phyloP scores from a whole-genome alignment of 495 filamentous ascomycete species.

The Poronia punctata region DNA sequence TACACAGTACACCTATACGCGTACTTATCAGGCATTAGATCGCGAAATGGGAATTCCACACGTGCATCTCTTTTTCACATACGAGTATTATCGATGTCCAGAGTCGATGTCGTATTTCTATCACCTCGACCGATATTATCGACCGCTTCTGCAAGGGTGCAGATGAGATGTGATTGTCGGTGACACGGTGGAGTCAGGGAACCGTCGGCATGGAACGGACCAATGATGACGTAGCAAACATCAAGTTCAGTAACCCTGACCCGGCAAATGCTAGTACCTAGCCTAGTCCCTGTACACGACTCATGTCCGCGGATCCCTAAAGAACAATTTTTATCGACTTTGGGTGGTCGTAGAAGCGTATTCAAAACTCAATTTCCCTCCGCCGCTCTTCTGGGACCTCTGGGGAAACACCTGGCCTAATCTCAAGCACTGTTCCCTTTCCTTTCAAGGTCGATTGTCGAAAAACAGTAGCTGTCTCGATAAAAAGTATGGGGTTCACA shows the following conservation, averaged over 20 bases:
- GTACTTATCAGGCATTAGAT: no score
- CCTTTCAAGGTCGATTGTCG: neutral
- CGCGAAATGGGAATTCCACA: no score
- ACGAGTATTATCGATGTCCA: no score
- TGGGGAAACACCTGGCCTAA: neutral
- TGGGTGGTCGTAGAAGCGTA: no score
- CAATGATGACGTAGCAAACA: constrained; percentile 5
- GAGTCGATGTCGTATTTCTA: no score
- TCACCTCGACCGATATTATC: no score
- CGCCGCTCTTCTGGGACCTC: neutral
- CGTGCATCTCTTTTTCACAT: no score
- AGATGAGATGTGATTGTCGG: no score
- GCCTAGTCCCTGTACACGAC: neutral
- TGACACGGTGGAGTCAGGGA: no score
- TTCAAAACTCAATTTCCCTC: constrained; percentile 1
- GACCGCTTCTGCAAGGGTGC: no score
- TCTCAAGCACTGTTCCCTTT: neutral
- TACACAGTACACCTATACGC: no score
- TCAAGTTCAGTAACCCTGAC: constrained; percentile 2
- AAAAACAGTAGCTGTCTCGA: neutral
- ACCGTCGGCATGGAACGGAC: neutral
- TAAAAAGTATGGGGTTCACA: constrained; percentile 24
- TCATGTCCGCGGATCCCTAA: constrained; percentile 5
- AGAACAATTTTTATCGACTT: no score
- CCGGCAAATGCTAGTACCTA: neutral